These are phyloP conservation scores for Globisporangium canariense DNA, from an alignment of 352 stramenopile species.

Conservation along the genomic window DNA sequence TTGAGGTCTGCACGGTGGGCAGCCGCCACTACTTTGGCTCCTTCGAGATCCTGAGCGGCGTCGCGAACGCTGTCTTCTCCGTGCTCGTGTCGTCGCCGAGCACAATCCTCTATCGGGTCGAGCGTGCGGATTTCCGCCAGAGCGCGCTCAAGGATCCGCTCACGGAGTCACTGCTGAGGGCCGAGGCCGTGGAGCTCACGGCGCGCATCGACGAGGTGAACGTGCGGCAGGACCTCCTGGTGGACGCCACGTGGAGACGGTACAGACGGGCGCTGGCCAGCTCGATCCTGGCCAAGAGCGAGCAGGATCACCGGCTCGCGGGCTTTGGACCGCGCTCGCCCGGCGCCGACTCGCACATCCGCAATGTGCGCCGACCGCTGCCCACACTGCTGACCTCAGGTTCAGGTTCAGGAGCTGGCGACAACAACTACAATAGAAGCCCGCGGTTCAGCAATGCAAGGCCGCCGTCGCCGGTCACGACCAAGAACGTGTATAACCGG, in stretches of 20 bases:
- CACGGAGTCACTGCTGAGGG: slow-evolving; percentile 42
- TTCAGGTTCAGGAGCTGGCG: background rate
- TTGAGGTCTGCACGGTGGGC: slow-evolving; percentile 52
- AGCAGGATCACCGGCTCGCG: slow-evolving; percentile 29
- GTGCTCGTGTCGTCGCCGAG: slow-evolving; percentile 59
- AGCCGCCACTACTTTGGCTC: slow-evolving; percentile 64
- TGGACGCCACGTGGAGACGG: slow-evolving; percentile 40
- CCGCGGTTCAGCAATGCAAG: slow-evolving; percentile 1
- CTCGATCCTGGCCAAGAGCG: slow-evolving; percentile 32
- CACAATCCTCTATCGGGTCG: slow-evolving; percentile 57
- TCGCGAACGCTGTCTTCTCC: slow-evolving; percentile 43
- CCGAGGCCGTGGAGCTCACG: slow-evolving; percentile 36
- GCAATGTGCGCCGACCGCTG: slow-evolving; percentile 8
- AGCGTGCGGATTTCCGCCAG: slow-evolving; percentile 69
- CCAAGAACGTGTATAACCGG: slow-evolving; percentile 2
- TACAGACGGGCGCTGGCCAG: slow-evolving; percentile 50
- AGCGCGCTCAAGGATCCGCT: slow-evolving; percentile 50
- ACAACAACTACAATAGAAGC: background rate
- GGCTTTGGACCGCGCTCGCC: slow-evolving; percentile 39
- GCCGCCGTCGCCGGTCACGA: slow-evolving; percentile 1
- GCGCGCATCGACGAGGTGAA: slow-evolving; percentile 36
- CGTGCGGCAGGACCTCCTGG: slow-evolving; percentile 43
- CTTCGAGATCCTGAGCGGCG: slow-evolving; percentile 44
- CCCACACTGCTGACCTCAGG: background rate
- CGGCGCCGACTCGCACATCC: slow-evolving; percentile 10